Conservation (phyloP, 78 protist genomes). For the Tieghemostelium lacteum region DNA sequence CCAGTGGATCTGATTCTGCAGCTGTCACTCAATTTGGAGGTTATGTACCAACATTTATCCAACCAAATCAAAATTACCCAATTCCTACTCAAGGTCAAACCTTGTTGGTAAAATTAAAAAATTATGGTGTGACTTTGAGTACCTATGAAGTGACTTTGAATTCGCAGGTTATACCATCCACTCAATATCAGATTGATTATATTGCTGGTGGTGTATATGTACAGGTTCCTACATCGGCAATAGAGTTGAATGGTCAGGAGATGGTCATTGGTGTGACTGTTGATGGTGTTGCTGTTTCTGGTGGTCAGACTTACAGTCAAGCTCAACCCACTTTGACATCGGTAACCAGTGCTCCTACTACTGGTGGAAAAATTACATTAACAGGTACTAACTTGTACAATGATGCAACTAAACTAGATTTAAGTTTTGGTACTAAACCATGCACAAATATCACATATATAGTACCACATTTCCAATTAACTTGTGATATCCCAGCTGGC, state of each 20-base stretch:
- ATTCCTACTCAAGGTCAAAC: slow-evolving; percentile 4
- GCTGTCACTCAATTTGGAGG: slow-evolving; percentile 21
- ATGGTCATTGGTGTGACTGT: neutral
- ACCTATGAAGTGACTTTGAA: neutral
- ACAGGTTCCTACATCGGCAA: neutral
- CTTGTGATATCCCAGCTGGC: neutral
- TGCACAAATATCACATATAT: neutral
- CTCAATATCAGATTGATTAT: neutral
- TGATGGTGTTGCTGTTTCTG: neutral
- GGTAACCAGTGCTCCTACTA: neutral
- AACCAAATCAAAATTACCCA: neutral
- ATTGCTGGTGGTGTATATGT: neutral
- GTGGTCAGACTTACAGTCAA: neutral
- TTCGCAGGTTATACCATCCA: too few relatives aligned
- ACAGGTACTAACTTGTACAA: slow-evolving; percentile 8
- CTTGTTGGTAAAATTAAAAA: neutral
- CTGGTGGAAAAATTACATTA: slow-evolving; percentile 20
- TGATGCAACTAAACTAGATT: neutral
- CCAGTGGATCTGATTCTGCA: neutral
- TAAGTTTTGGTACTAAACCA: neutral
- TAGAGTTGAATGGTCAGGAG: slow-evolving; percentile 12
- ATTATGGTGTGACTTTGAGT: slow-evolving; percentile 23
- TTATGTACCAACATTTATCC: neutral
- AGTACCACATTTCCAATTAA: neutral
- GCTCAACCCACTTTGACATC: neutral